Base-by-base conservation (phyloP, 2,329 filamentous ascomycete genomes). In the Fusarium chuoi region DNA sequence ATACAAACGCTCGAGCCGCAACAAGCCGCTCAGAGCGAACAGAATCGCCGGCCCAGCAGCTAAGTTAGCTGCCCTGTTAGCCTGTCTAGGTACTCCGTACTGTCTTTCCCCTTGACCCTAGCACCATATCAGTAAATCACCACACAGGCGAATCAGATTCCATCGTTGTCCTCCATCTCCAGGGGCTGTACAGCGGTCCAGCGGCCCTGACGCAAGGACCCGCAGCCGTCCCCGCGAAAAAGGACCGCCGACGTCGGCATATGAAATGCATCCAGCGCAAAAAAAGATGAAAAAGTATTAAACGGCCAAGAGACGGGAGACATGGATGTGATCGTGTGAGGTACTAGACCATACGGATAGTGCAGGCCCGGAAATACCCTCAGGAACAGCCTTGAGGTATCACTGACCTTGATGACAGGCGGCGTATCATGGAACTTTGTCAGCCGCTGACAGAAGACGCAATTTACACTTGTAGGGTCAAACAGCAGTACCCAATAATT, bases 161-260 rank as follows among this genome's bases (percentile, higher is more conserved):
- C 38, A 28, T 46, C 24, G 20, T 66, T 52, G 24, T 45, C 42
- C 38, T 64, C 51, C 44, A 58, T 41, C 33, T 35, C 28, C 55
- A 59, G 62, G 60, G 60, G 61, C 42, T 39, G 20, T 7, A 60
- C 51, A 68, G 56, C 64, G 64, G 64, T 18, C 65, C 33, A 69
- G 70, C 59, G 61, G 62, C 48, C 61, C 68, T 73, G 62, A 73
- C 52, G 74, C 62, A 68, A 74, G 39, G 71, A 60, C 55, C 55
- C 58, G 55, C 56, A 64, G 54, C 45, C 48, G 52, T 66, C 70
- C 74, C 70, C 69, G 69, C 63, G 62, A 74, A 66, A 68, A 72
- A 72, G 42, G 60, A 33, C 61, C 74, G 76, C 76, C 76, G 76
- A 78, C 62, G 66, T 78, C 76, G 76, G 76, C 76, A 74, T 55